Base-by-base conservation (phyloP, 1,284 basidiomycete genomes). In the Ustilago loliicola region DNA sequence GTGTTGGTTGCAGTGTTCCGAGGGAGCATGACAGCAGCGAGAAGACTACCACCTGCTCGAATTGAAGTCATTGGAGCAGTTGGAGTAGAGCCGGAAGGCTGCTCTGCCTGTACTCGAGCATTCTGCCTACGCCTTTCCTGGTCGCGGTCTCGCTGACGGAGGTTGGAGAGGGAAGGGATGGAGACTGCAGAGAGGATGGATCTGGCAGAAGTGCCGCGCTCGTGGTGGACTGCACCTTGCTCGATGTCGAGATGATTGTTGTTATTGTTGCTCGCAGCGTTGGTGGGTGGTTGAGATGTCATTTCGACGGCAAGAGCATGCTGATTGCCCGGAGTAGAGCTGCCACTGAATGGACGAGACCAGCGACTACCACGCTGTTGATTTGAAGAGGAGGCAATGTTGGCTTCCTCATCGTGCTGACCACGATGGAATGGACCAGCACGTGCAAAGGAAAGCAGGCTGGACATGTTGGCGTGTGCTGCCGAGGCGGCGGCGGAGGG, bases 101-200 rank as follows among this genome's bases (percentile, higher is more conserved):
- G 36, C 11, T 62, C 29, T 17, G 60, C n/a, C 17, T 67, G 59
- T 6, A 56, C 69, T 9, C 64, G 13, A n/a, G 51, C 47, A 30
- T 59, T 57, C 51, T 77, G 74, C 27, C 67, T 55, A 25, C 58
- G 67, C 17, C 72, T 69, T 47, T 80, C 77, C 17, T 65, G 56
- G n/a, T 77, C 69, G 30, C 73, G 58, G 17, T 80, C 79, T 10
- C 74, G 65, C 52, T 77, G 70, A 21, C 77, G 77, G n/a, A 80
- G 51, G n/a, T 47, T 45, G 29, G 72, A 68, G 27, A 80, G 66
- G 15, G 71, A 69, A 13, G 68, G 61, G 13, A 72, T 30, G 38
- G 65, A 57, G 57, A 80, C 53, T 54, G 61, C 66, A n/a, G 68
- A 77, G 3, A 80, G 59, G 23, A 80, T 58, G 27, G 79, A 80